These are phyloP conservation scores for Datura wrightii DNA, from an alignment of 257 asterid genomes.

Conservation along the genomic window DNA sequence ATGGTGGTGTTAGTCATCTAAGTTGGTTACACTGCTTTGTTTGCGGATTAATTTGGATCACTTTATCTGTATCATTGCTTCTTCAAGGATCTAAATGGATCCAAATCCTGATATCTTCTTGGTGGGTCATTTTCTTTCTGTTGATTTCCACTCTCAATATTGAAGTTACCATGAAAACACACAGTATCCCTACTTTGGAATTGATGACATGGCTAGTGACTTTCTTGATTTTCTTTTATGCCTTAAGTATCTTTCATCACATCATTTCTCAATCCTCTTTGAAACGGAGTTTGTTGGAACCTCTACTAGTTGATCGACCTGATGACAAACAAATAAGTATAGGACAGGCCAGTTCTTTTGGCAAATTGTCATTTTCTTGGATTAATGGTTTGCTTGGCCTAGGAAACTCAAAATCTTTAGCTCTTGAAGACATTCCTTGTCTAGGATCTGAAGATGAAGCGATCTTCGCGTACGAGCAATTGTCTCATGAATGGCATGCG, in stretches of 20 bases:
- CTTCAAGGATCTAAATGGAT: constrained; percentile 54
- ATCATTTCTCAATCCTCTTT: constrained; percentile 33
- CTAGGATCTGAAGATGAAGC: constrained; percentile 68
- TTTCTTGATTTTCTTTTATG: constrained; percentile 56
- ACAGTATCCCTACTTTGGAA: constrained; percentile 44
- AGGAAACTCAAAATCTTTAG: constrained; percentile 56
- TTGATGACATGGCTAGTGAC: constrained; percentile 57
- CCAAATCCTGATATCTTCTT: constrained; percentile 46
- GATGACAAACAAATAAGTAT: constrained; percentile 26
- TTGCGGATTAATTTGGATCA: constrained; percentile 63
- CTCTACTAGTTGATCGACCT: constrained; percentile 47
- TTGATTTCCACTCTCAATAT: constrained; percentile 52
- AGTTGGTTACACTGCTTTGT: constrained; percentile 43
- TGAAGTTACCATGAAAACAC: constrained; percentile 37
- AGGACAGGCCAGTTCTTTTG: constrained; percentile 44
- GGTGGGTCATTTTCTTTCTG: constrained; percentile 63
- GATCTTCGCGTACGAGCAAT: constrained; percentile 46
- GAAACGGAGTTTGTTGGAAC: constrained; percentile 41
- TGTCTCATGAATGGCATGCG: constrained; percentile 51
- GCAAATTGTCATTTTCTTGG: constrained; percentile 69
- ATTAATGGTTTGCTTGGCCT: constrained; percentile 57
- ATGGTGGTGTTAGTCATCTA: constrained; percentile 34
- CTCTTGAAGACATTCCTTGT: constrained; percentile 63
- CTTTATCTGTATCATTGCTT: constrained; percentile 52
- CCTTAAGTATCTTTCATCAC: constrained; percentile 39